Conservation (phyloP, 257 asterid species). For the Phtheirospermum japonicum region DNA sequence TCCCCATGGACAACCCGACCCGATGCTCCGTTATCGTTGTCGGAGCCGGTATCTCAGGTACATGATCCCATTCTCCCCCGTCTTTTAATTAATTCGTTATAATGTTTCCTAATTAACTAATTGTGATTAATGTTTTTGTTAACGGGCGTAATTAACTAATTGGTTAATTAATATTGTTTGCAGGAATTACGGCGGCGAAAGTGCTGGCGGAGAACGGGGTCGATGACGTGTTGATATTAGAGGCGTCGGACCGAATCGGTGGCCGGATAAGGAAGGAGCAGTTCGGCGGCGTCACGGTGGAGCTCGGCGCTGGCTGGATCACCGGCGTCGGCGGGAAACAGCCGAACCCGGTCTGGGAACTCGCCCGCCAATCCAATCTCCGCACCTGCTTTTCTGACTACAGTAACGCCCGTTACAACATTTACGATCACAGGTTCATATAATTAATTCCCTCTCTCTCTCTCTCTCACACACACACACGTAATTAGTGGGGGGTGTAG, state of each 20-base stretch:
- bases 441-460: background rate
- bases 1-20: conserved; percentile 44
- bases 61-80: background rate
- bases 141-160: background rate
- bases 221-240: conserved; percentile 65
- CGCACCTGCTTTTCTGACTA: conserved; percentile 92
- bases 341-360: conserved; percentile 88
- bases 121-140: background rate
- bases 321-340: conserved; percentile 92
- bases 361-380: conserved; percentile 61
- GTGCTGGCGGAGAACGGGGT: conserved; percentile 78
- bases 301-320: conserved; percentile 97
- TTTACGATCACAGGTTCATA: conserved; percentile 70
- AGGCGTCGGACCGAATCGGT: conserved; percentile 82
- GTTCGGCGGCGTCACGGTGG: conserved; percentile 84
- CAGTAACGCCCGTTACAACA: conserved; percentile 83
- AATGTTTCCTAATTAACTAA: too few species aligned
- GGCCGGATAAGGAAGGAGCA: conserved; percentile 81
- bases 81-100: background rate
- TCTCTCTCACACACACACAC: too few species aligned
- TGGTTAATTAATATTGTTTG: background rate
- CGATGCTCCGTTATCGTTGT: conserved; percentile 63
- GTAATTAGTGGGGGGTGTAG: too few species aligned
- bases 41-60: conserved; percentile 90
- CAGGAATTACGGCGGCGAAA: conserved; percentile 86